Evolutionary conservation across 2,329 filamentous ascomycete genomes (phyloP).

Genomic region (Ophiostoma ips): DNA sequence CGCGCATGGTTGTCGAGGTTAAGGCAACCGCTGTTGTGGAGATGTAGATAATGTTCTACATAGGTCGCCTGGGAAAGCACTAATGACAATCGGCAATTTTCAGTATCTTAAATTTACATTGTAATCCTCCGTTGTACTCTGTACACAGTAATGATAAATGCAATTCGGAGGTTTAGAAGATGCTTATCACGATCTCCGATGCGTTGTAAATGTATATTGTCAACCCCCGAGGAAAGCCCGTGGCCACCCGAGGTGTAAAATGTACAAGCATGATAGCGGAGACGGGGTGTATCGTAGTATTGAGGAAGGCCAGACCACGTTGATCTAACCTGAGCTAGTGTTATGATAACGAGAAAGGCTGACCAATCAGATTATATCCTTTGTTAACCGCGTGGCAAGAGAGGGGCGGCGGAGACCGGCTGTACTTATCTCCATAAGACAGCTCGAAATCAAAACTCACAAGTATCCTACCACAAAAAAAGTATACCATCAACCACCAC

Average conservation of each 20-base stretch:
- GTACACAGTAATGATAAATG: too few relatives aligned
- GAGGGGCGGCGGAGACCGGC: not conserved
- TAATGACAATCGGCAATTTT: too few relatives aligned
- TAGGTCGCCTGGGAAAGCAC: too few relatives aligned
- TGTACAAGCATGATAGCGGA: too few relatives aligned
- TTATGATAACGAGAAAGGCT: not conserved
- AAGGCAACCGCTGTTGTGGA: conserved; percentile 20
- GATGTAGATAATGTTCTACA: conserved; percentile 5
- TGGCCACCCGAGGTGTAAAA: too few relatives aligned
- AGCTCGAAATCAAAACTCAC: not conserved
- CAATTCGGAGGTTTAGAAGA: too few relatives aligned
- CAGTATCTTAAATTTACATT: too few relatives aligned
- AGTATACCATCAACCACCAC: not conserved
- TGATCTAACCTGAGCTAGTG: not conserved
- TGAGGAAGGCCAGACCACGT: not conserved
- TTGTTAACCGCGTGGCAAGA: not conserved
- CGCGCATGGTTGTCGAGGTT: conserved; percentile 21
- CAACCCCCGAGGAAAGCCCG: too few relatives aligned
- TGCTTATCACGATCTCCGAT: too few relatives aligned
- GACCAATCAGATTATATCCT: not conserved
- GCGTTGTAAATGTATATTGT: too few relatives aligned
- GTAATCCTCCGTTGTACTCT: not conserved
- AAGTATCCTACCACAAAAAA: not conserved
- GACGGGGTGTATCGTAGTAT: too few relatives aligned
- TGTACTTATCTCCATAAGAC: not conserved